These are phyloP conservation scores for Salinomyces thailandicus DNA, from an alignment of 2,329 filamentous ascomycete genomes.

Conservation along the genomic window DNA sequence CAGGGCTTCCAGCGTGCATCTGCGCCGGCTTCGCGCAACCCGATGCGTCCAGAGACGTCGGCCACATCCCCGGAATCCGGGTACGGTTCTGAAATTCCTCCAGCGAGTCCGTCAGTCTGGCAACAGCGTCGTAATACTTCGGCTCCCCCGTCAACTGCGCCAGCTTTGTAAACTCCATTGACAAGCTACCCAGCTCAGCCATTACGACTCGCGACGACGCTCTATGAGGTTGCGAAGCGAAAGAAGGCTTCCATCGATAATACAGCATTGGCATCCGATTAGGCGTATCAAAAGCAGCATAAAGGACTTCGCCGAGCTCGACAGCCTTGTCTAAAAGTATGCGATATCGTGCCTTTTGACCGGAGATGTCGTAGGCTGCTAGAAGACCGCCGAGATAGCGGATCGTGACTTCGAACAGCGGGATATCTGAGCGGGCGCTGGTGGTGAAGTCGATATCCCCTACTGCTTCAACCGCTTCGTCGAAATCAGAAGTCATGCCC, in stretches of 20 bases:
- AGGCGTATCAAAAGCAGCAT: conserved; percentile 79
- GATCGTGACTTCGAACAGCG: conserved; percentile 88
- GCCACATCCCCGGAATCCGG: conserved; percentile 68
- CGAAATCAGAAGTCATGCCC: conserved; percentile 66
- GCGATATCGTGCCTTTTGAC: conserved; percentile 46
- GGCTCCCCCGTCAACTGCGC: conserved; percentile 72
- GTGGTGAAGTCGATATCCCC: conserved; percentile 74
- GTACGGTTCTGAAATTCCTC: conserved; percentile 64
- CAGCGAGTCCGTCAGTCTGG: conserved; percentile 71
- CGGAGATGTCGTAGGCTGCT: conserved; percentile 77
- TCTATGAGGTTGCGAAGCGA: conserved; percentile 51
- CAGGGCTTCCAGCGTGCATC: conserved; percentile 1
- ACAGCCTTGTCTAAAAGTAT: conserved; percentile 66
- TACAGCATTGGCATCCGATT: conserved; percentile 84
- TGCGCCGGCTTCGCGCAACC: conserved; percentile 53
- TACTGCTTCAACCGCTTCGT: conserved; percentile 61
- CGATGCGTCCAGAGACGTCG: conserved; percentile 63
- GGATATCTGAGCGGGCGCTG: conserved; percentile 56
- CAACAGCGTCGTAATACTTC: conserved; percentile 83
- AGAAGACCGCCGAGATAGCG: conserved; percentile 81
- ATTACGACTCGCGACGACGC: conserved; percentile 48
- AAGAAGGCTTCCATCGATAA: conserved; percentile 64
- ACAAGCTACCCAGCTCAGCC: conserved; percentile 66
- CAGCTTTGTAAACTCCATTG: conserved; percentile 80
- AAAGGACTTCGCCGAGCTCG: conserved; percentile 69